These are phyloP conservation scores for Xerocomus potaroensis DNA, from an alignment of 768 basidiomycete species.

Conservation along the genomic window DNA sequence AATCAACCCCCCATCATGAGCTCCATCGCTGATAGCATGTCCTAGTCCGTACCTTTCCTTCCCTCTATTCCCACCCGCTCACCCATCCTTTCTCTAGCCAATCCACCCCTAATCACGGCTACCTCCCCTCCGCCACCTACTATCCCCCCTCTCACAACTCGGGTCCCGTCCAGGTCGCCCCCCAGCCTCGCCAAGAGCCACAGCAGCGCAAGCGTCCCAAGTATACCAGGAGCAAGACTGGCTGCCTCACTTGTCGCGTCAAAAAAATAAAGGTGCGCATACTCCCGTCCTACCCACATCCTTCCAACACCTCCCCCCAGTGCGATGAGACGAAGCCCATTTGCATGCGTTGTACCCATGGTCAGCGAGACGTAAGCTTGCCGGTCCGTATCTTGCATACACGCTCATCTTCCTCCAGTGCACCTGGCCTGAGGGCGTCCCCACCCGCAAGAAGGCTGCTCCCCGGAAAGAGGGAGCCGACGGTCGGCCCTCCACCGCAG, in stretches of 20 bases:
- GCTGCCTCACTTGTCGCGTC: conserved; percentile 87
- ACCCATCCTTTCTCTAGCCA: conserved; percentile 28
- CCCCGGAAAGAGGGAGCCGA: conserved; percentile 57
- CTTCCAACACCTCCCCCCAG: conserved; percentile 33
- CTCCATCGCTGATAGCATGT: conserved; percentile 48
- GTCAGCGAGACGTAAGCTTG: conserved; percentile 68
- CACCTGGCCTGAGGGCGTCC: conserved; percentile 81
- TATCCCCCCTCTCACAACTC: conserved; percentile 30
- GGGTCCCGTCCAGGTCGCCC: conserved; percentile 43
- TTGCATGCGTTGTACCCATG: conserved; percentile 83
- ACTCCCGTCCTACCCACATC: neutral
- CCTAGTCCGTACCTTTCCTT: conserved; percentile 45
- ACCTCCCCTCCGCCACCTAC: conserved; percentile 40
- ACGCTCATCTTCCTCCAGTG: conserved; percentile 43
- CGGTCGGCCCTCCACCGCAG: conserved; percentile 68
- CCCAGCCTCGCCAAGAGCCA: conserved; percentile 45
- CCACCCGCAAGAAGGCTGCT: conserved; percentile 61
- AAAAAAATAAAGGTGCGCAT: conserved; percentile 85
- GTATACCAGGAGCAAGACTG: conserved; percentile 92
- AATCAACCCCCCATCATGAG: conserved; percentile 36
- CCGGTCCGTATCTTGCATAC: conserved; percentile 3
- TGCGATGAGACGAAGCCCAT: conserved; percentile 90
- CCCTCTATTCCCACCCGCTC: conserved; percentile 9
- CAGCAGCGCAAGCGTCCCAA: conserved; percentile 81
- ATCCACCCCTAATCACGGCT: conserved; percentile 37